phyloP scores from a whole-genome alignment of 345 rosid species.

The Alliaria petiolata region DNA sequence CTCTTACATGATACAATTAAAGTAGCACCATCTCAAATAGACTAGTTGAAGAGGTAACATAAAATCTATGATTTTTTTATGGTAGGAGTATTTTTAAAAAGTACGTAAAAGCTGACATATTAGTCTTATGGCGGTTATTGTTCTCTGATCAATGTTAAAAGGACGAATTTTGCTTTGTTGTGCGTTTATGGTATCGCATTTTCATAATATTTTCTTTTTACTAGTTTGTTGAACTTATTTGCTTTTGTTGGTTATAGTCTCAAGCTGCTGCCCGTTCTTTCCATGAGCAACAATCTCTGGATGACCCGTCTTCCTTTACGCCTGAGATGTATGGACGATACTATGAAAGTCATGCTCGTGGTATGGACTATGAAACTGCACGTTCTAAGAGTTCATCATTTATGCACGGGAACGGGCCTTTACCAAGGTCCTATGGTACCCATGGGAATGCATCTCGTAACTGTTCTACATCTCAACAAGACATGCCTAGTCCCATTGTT shows the following conservation, averaged over 20 bases:
- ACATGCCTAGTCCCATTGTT: slow-evolving; percentile 45
- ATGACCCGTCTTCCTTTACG: slow-evolving; percentile 51
- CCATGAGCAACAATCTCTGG: slow-evolving; percentile 65
- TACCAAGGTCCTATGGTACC: slow-evolving; percentile 46
- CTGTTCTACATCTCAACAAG: slow-evolving; percentile 59
- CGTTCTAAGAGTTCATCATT: slow-evolving; percentile 49
- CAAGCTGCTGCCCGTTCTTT: slow-evolving; percentile 53
- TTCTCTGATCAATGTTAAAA: not conserved
- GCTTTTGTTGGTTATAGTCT: slow-evolving; percentile 17
- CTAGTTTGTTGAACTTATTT: not conserved
- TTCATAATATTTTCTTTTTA: not conserved
- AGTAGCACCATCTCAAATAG: not conserved
- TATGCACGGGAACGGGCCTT: slow-evolving; percentile 57
- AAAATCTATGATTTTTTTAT: not conserved
- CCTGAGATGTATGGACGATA: slow-evolving; percentile 49
- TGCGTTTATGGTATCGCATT: not conserved
- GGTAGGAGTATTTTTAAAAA: not conserved
- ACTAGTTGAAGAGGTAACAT: not conserved
- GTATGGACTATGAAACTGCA: slow-evolving; percentile 44
- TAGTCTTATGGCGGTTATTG: not conserved
- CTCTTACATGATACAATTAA: not conserved
- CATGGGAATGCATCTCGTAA: slow-evolving; percentile 56
- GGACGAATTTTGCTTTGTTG: not conserved
- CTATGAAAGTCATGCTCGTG: slow-evolving; percentile 52
- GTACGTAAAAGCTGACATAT: not conserved